Base-by-base conservation (phyloP, 2,329 filamentous ascomycete species). In the Claviceps cyperi region DNA sequence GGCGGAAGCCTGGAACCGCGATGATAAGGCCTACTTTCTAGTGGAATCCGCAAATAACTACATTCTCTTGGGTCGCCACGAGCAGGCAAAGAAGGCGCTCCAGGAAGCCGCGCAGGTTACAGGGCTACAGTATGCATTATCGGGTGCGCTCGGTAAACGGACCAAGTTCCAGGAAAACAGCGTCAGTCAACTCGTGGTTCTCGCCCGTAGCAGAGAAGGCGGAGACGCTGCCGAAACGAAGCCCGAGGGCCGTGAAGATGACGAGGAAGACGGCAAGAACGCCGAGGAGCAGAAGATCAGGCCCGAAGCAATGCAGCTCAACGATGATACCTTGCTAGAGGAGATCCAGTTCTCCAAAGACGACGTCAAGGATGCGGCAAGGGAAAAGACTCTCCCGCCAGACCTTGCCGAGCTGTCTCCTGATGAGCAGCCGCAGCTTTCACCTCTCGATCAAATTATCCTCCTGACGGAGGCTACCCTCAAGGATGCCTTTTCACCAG, bases 251-350 rank as follows among this genome's bases (percentile, higher is more conserved):
- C 55, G 51, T 4, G 53, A 53, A 1, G 57, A 54, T 22, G 55
- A 60, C 5, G 58, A 36, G 3, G 59, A 35, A 32, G 11, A 36
- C 14, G 43, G 19, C n/a, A 5, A 17, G 28, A 35, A 19, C 9
- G n/a, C 32, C 4, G 24, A 19, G 19, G 24, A 28, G 24, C 43
- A 58, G 0, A 54, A 59, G 2, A 58, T 59, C 1, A 69, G 67
- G 22, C 88, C 89, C 0, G 77, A 83, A 57, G 82, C 83, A 2
- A 64, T 97, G 14, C 77, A 84, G 37, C 70, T 97, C 3, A 94
- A 97, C 60, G 86, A 98, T 58, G 92, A 98, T 62, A 97, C 92
- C 0, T 74, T 98, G 0, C 73, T 97, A 2, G 92, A 98, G 63
- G 78, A 81, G 3, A 91, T 98, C 39, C 76, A 84, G 0, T 98